A percentile compares a stretch with the other conserved stretches of the same genome.
These are phyloP conservation scores for Ceratorhiza oryzae-sativae DNA, from an alignment of 1,284 basidiomycete species.

Conservation along the genomic window DNA sequence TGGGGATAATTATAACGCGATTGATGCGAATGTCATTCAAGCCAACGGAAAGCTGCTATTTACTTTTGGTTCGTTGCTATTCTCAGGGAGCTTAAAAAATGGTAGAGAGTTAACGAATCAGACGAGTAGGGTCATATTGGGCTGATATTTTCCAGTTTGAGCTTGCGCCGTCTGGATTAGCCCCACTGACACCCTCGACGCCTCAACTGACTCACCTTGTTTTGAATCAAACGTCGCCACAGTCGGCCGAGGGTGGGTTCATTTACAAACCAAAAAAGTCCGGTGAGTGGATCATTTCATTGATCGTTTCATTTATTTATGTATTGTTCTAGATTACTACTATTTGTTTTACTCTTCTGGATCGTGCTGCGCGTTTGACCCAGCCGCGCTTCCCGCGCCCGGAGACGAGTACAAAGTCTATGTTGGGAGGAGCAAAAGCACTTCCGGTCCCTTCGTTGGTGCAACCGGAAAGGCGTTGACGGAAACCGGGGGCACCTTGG, in stretches of 20 bases:
- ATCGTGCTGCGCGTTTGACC: conserved; percentile 38
- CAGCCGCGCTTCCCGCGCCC: conserved; percentile 44
- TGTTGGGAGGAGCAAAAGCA: conserved; percentile 49
- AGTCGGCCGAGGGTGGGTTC: conserved; percentile 41
- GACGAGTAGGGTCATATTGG: conserved; percentile 36
- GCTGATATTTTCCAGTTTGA: conserved; percentile 41
- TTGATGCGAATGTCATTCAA: conserved; percentile 40
- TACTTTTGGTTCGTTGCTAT: conserved; percentile 27
- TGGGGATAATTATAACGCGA: conserved; percentile 50
- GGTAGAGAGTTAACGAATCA: background rate
- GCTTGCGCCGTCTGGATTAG: conserved; percentile 39
- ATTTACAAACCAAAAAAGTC: conserved; percentile 36
- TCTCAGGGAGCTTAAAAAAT: background rate
- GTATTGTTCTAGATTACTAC: conserved; percentile 7
- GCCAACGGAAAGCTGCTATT: conserved; percentile 28
- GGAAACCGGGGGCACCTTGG: conserved; percentile 49
- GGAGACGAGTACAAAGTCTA: conserved; percentile 49
- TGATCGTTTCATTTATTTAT: background rate
- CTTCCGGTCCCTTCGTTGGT: conserved; percentile 49
- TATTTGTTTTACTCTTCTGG: conserved; percentile 41
- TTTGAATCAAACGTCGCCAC: conserved; percentile 39
- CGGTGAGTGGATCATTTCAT: background rate
- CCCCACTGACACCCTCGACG: conserved; percentile 25
- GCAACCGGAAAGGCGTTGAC: conserved; percentile 46
- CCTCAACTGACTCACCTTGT: conserved; percentile 34